phyloP scores from a whole-genome alignment of 805 yeast genomes.

The Spencermartinsiella europaea region DNA sequence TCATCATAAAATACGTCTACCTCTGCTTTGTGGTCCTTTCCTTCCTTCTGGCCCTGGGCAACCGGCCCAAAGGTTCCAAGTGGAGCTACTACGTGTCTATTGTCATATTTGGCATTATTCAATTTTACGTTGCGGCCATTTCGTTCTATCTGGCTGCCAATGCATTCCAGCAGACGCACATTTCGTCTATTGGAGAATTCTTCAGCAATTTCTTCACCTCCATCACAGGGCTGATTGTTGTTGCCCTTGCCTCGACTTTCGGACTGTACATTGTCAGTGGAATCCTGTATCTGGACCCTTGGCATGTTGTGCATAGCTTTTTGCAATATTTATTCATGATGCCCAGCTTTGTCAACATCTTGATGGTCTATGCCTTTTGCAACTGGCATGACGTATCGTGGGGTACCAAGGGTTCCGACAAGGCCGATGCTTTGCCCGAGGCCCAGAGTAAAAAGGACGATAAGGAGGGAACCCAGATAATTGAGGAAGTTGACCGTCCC shows the following conservation, averaged over 20 bases:
- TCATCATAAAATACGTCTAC: conserved; percentile 51
- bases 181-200: conserved; percentile 25
- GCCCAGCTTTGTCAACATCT: conserved; percentile 39
- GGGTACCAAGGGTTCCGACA: conserved; percentile 68
- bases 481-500: conserved; percentile 45
- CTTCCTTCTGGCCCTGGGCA: conserved; percentile 59
- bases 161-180: conserved; percentile 38
- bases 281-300: conserved; percentile 56
- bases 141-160: conserved; percentile 54
- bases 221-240: conserved; percentile 51
- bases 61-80: conserved; percentile 58
- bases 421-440: conserved; percentile 49
- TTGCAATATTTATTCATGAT: conserved; percentile 32
- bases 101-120: conserved; percentile 52
- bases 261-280: conserved; percentile 57
- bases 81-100: conserved; percentile 49
- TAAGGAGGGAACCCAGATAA: conserved; percentile 49
- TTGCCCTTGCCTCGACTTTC: conserved; percentile 56
- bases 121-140: conserved; percentile 54
- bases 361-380: conserved; percentile 65
- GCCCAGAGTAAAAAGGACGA: conserved; percentile 44
- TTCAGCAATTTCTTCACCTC: conserved; percentile 35
- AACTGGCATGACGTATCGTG: conserved; percentile 68
- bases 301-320: conserved; percentile 60
- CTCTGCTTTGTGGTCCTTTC: conserved; percentile 53